Conservation (phyloP, 225 moss, liverwort and hornwort genomes). For the Physcomitrium patens region DNA sequence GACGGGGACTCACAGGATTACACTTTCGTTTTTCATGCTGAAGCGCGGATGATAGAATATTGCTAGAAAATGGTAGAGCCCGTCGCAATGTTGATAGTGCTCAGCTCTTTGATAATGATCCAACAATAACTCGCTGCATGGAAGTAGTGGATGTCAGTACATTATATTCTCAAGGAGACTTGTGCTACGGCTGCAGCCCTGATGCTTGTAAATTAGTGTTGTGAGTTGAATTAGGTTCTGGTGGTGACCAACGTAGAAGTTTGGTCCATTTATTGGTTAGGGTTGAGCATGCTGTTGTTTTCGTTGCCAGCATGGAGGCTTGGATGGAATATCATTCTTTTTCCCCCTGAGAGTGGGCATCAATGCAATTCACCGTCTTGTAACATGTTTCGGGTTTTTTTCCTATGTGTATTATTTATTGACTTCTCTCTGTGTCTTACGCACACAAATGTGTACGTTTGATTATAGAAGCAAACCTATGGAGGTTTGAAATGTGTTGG, state of each 20-base stretch:
- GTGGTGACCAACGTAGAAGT: slow-evolving; percentile 24
- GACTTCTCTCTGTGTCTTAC: too few species aligned
- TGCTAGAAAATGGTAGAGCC: slow-evolving; percentile 8
- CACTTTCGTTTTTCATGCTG: too few species aligned
- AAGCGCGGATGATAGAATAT: slow-evolving; percentile 22
- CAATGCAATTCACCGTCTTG: too few species aligned
- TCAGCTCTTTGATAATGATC: slow-evolving; percentile 33
- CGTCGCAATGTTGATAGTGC: slow-evolving; percentile 30
- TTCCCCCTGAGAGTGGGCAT: too few species aligned
- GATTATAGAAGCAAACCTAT: too few species aligned
- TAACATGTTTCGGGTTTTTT: too few species aligned
- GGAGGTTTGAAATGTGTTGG: too few species aligned
- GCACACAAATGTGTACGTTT: too few species aligned
- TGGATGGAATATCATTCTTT: too few species aligned
- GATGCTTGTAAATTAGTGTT: slow-evolving; percentile 24
- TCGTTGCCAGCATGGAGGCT: slow-evolving; percentile 1
- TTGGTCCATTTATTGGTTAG: slow-evolving; percentile 42
- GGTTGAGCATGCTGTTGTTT: slow-evolving; percentile 28
- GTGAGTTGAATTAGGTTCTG: slow-evolving; percentile 36
- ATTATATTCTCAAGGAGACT: slow-evolving; percentile 22
- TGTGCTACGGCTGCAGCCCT: slow-evolving; percentile 30
- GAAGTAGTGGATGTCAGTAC: slow-evolving; percentile 26
- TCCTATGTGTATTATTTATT: too few species aligned
- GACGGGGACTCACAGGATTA: too few species aligned
- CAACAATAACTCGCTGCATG: slow-evolving; percentile 42